Percentiles rank a stretch among this genome's conserved stretches.
Conservation (phyloP, 768 basidiomycete genomes). For the Inosperma sp. region DNA sequence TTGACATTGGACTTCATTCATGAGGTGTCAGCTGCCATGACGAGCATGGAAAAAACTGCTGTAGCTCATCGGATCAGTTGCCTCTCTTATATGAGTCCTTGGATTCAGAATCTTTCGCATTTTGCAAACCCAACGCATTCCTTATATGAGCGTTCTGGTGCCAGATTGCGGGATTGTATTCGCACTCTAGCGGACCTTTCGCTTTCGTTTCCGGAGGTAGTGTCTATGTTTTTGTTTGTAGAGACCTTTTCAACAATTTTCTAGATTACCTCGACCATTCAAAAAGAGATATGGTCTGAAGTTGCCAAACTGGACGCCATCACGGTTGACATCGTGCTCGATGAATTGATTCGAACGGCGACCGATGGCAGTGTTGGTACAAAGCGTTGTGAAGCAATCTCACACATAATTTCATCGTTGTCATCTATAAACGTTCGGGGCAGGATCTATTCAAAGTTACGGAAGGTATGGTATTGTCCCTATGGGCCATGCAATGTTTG, state of each 20-base stretch:
- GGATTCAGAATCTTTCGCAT: slow-evolving; percentile 74
- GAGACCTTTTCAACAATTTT: slow-evolving; percentile 6
- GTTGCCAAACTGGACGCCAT: slow-evolving; percentile 63
- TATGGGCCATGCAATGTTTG: neutral
- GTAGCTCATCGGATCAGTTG: slow-evolving; percentile 62
- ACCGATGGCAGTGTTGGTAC: slow-evolving; percentile 81
- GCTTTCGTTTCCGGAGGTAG: slow-evolving; percentile 65
- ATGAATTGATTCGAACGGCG: slow-evolving; percentile 77
- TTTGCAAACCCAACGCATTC: slow-evolving; percentile 66
- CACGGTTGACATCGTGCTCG: slow-evolving; percentile 68
- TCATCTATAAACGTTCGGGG: slow-evolving; percentile 77
- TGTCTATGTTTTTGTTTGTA: slow-evolving; percentile 10
- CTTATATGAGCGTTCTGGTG: slow-evolving; percentile 68
- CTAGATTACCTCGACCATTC: slow-evolving; percentile 64
- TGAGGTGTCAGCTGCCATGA: slow-evolving; percentile 72
- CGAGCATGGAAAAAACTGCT: slow-evolving; percentile 39
- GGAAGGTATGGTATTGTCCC: slow-evolving; percentile 44
- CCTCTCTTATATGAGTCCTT: slow-evolving; percentile 80
- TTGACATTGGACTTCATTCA: slow-evolving; percentile 84
- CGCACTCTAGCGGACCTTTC: slow-evolving; percentile 76
- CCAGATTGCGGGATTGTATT: slow-evolving; percentile 74
- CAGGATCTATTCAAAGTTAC: slow-evolving; percentile 69
- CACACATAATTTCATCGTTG: slow-evolving; percentile 66
- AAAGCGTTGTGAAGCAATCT: slow-evolving; percentile 67
- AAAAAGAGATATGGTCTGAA: slow-evolving; percentile 74